phyloP scores from a whole-genome alignment of 495 filamentous ascomycete species.

The Penicillium manginii region DNA sequence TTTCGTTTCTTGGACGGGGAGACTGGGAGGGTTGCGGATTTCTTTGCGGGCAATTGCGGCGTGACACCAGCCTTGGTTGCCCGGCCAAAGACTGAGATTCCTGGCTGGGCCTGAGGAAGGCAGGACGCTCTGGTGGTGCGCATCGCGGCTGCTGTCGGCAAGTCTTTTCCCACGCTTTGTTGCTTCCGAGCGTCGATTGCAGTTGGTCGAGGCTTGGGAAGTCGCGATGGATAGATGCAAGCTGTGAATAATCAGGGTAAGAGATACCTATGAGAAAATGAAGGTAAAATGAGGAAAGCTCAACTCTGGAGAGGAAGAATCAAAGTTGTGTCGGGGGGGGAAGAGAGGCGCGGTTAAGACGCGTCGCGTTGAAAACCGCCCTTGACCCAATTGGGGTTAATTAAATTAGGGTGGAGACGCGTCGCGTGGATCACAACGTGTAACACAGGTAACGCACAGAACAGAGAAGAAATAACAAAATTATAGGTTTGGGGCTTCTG shows the following conservation, averaged over 20 bases:
- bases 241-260: conserved; percentile 27
- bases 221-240: conserved; percentile 28
- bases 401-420: conserved; percentile 1
- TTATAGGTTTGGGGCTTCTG: background rate
- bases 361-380: conserved; percentile 26
- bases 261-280: conserved; percentile 23
- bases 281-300: conserved; percentile 19
- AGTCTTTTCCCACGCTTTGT: background rate
- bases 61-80: conserved; percentile 46
- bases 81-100: conserved; percentile 47
- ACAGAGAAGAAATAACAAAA: background rate
- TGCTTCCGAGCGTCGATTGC: conserved; percentile 8
- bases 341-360: conserved; percentile 12
- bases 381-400: conserved; percentile 23
- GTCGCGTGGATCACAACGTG: conserved; percentile 17
- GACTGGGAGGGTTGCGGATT: conserved; percentile 29
- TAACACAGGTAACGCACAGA: too few relatives aligned
- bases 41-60: conserved; percentile 28
- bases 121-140: conserved; percentile 35
- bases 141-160: conserved; percentile 33
- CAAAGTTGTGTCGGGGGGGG: background rate
- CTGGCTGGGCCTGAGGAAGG: conserved; percentile 38
- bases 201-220: conserved; percentile 14
- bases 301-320: conserved; percentile 4
- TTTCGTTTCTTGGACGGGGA: conserved; percentile 55